These are phyloP conservation scores for Penicillium paradoxum DNA, from an alignment of 495 filamentous ascomycete species.

Conservation along the genomic window DNA sequence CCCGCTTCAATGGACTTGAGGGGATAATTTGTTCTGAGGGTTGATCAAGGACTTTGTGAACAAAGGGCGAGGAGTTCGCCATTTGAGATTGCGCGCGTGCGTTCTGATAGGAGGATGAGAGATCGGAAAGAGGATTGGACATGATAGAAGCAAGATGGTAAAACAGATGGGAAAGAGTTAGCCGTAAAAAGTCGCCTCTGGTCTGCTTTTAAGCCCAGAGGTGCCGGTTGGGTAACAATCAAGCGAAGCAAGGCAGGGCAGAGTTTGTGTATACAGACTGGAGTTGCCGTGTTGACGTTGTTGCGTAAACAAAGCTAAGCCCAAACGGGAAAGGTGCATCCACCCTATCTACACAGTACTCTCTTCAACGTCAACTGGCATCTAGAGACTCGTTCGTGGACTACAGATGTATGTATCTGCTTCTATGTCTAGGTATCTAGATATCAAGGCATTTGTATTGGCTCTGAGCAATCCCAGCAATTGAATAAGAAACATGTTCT, in stretches of 20 bases:
- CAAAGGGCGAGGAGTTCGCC: slow-evolving; percentile 24
- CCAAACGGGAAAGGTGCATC: slow-evolving; percentile 20
- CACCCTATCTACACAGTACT: too few relatives aligned
- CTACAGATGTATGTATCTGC: too few relatives aligned
- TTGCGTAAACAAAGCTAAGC: slow-evolving; percentile 43
- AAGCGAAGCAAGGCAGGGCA: not conserved
- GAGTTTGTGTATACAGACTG: slow-evolving; percentile 19
- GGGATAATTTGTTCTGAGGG: slow-evolving; percentile 28
- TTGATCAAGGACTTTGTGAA: slow-evolving; percentile 25
- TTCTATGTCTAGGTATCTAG: too few relatives aligned
- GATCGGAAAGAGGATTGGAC: slow-evolving; percentile 43
- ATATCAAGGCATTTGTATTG: too few relatives aligned
- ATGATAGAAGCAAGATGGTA: slow-evolving; percentile 18
- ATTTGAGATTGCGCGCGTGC: slow-evolving; percentile 32
- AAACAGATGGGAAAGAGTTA: not conserved
- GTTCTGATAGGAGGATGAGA: slow-evolving; percentile 43
- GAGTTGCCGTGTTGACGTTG: slow-evolving; percentile 31
- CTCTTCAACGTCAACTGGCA: too few relatives aligned
- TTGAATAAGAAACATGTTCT: not conserved
- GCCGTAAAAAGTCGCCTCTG: not conserved
- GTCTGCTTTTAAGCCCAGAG: not conserved
- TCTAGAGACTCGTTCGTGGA: too few relatives aligned
- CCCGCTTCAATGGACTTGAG: slow-evolving; percentile 34
- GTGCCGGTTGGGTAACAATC: not conserved
- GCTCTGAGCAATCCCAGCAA: not conserved